Percentiles rank a stretch among this genome's conserved stretches.
phyloP scores from a whole-genome alignment of 2,329 filamentous ascomycete genomes.

The Cladorrhinum sp. region DNA sequence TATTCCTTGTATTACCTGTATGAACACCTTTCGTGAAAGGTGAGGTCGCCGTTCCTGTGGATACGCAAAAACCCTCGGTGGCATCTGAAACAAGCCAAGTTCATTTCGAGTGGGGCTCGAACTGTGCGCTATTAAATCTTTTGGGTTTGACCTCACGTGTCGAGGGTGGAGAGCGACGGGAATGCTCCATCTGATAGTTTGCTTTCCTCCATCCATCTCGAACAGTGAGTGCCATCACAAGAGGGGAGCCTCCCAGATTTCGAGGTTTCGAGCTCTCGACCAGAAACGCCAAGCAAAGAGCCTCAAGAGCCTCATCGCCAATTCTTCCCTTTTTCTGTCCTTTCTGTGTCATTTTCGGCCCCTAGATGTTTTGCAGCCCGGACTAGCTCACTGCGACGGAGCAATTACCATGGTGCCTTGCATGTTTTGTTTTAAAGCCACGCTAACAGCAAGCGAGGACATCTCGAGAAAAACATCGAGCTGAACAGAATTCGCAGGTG shows the following conservation, averaged over 20 bases:
- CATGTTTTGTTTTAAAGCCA: not conserved
- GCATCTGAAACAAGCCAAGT: slow-evolving; percentile 10
- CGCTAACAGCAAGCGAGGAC: not conserved
- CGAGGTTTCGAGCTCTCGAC: not conserved
- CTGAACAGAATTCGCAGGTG: no score
- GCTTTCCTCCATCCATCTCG: not conserved
- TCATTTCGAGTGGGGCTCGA: slow-evolving; percentile 2
- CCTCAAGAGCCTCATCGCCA: not conserved
- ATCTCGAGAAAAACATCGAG: not conserved
- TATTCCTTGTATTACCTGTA: not conserved
- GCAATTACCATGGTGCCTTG: not conserved
- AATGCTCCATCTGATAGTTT: not conserved
- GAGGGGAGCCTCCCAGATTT: not conserved
- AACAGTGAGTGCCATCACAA: not conserved
- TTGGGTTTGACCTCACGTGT: slow-evolving; percentile 3
- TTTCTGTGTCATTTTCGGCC: slow-evolving; percentile 4
- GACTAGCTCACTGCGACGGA: not conserved
- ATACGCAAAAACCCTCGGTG: slow-evolving; percentile 6
- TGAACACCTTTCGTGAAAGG: not conserved
- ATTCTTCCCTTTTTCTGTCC: not conserved
- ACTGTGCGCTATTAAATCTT: slow-evolving; percentile 8
- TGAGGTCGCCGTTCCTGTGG: slow-evolving; percentile 2
- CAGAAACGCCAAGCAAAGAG: slow-evolving; percentile 9
- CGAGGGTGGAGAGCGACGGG: not conserved
- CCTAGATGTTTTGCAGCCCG: not conserved